Evolutionary conservation across 2,329 filamentous ascomycete genomes (phyloP).

Genomic region (Coccinonectria pachysandricola): DNA sequence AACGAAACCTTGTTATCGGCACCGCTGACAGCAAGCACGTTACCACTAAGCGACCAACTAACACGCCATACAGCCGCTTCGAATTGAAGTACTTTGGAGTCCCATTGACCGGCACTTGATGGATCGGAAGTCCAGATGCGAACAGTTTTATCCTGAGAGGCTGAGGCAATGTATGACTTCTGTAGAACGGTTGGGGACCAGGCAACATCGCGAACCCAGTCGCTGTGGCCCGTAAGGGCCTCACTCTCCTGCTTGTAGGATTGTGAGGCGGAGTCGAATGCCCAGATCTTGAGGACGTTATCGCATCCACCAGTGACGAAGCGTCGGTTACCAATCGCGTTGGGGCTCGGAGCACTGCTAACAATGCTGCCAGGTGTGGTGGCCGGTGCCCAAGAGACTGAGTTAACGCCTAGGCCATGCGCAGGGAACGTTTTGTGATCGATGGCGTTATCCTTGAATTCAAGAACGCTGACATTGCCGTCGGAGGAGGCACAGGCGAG

Average conservation of each 20-base stretch:
- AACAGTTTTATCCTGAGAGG: conserved; percentile 93
- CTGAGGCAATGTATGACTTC: conserved; percentile 93
- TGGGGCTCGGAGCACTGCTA: conserved; percentile 54
- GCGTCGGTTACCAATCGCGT: conserved; percentile 56
- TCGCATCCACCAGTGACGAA: conserved; percentile 95
- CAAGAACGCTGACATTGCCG: conserved; percentile 84
- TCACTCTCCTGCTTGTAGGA: conserved; percentile 52
- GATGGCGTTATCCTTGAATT: conserved; percentile 95
- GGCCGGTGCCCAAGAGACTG: conserved; percentile 88
- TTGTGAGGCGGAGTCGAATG: conserved; percentile 56
- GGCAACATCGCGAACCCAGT: conserved; percentile 96
- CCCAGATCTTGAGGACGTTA: conserved; percentile 90
- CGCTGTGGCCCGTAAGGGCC: conserved; percentile 69
- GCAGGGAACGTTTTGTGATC: conserved; percentile 82
- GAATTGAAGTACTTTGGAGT: conserved; percentile 74
- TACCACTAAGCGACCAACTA: conserved; percentile 95
- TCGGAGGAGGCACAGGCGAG: conserved; percentile 92
- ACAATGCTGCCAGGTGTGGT: conserved; percentile 76
- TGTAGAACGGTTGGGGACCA: conserved; percentile 94
- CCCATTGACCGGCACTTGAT: conserved; percentile 61
- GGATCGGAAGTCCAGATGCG: conserved; percentile 84
- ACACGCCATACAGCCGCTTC: conserved; percentile 90
- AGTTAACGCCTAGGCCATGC: conserved; percentile 90
- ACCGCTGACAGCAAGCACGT: conserved; percentile 86
- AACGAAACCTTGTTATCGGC: conserved; percentile 94